Evolutionary conservation across 805 yeast species (phyloP).

Genomic region (Metschnikowia sp.): DNA sequence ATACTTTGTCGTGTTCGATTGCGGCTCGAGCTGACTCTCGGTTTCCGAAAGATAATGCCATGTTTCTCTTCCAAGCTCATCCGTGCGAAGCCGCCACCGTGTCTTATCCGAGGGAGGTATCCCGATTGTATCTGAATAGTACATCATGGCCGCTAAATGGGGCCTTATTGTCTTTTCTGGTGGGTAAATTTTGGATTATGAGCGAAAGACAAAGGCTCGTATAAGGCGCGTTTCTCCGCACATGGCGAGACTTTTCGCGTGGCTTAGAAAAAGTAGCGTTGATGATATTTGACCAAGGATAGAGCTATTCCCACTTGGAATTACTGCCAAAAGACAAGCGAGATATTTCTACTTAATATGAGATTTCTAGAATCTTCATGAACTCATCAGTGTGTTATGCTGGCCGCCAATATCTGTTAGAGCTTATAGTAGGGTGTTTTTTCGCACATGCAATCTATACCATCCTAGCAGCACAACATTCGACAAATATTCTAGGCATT

Average conservation of each 20-base stretch:
- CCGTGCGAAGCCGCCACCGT: slow-evolving; percentile 73
- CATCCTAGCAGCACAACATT: no score
- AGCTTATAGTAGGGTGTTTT: no score
- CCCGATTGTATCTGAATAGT: slow-evolving; percentile 69
- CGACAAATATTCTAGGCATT: no score
- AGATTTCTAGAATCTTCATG: no score
- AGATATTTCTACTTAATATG: not conserved
- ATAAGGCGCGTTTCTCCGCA: not conserved
- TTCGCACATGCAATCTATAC: no score
- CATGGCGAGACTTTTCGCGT: not conserved
- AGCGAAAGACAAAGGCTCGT: no score
- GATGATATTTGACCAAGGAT: not conserved
- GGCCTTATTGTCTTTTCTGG: no score
- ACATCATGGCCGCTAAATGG: slow-evolving; percentile 9
- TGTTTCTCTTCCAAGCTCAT: slow-evolving; percentile 69
- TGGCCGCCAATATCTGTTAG: no score
- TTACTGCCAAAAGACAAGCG: not conserved
- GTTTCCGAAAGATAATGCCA: slow-evolving; percentile 66
- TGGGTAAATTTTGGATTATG: not conserved
- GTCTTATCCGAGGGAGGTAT: slow-evolving; percentile 63
- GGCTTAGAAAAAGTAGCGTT: not conserved
- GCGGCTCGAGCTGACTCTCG: slow-evolving; percentile 43
- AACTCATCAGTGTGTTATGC: no score
- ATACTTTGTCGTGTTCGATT: slow-evolving; percentile 55
- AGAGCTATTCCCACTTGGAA: no score